A percentile compares a stretch with the other conserved stretches of the same genome.
Evolutionary conservation across 1,284 basidiomycete species (phyloP).

Genomic region (Ganoderma lucidum): DNA sequence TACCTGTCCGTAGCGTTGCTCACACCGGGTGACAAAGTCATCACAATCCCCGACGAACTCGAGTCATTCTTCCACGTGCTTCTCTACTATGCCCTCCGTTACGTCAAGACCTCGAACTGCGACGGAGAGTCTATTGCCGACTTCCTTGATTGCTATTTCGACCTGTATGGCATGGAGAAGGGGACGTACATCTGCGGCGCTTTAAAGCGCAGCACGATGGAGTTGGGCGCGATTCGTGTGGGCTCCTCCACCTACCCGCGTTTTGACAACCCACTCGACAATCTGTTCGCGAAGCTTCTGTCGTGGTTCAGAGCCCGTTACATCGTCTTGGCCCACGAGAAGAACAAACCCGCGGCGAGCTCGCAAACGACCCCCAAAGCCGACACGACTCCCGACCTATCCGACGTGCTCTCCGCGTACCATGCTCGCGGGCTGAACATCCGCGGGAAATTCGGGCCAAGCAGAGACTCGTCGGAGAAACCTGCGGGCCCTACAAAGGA

Average conservation of each 20-base stretch:
- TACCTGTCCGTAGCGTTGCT: background rate
- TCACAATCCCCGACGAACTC: background rate
- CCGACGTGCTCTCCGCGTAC: too few relatives aligned
- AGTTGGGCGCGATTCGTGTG: background rate
- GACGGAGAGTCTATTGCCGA: background rate
- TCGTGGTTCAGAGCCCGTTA: conserved; percentile 8
- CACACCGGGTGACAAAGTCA: background rate
- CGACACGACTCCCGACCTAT: background rate
- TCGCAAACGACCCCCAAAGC: background rate
- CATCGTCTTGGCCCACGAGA: background rate
- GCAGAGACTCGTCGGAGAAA: too few relatives aligned
- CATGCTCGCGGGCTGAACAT: too few relatives aligned
- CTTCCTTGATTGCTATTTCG: background rate
- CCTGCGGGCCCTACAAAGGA: background rate
- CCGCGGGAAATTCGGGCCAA: too few relatives aligned
- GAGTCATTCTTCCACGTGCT: conserved; percentile 9
- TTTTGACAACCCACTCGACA: background rate
- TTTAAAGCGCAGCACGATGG: background rate
- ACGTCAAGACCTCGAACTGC: background rate
- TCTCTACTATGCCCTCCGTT: conserved; percentile 5
- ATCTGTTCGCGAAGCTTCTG: background rate
- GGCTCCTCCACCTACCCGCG: background rate
- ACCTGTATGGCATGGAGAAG: background rate
- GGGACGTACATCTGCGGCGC: background rate
- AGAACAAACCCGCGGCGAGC: background rate